Evolutionary conservation across 495 filamentous ascomycete genomes (phyloP), one percentile per base, ranked within the genome.

Genomic region (Sordaria brevicollis): DNA sequence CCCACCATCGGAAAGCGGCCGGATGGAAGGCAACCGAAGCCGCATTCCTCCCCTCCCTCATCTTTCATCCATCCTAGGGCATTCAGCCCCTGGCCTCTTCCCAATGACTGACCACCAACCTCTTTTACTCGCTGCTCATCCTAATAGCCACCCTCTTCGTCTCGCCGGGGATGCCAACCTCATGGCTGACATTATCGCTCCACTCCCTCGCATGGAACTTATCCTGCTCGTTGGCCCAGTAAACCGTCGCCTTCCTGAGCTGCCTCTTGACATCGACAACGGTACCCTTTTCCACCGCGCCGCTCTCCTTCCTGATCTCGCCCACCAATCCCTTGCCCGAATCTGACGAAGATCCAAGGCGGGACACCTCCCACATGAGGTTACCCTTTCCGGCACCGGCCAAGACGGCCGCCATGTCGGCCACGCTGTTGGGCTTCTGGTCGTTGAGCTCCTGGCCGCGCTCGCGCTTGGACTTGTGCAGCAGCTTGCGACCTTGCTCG

Each of bases 401-500:
- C 65, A 98, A 81, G 10, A 96, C 90, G 31, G 88, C 89, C 1
- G 95, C 92, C 31, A 98, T 80, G 79, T 99, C 95, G 34, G 95
- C 95, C 21, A 97, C 83, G 11, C 84, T 85, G 76, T 94, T 96
- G n/a, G 91, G 91, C 79, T 90, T 93, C 83, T 97, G 92, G 83
- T 97, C 84, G 89, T 92, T 93, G 35, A 97, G 78, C 65, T 79
- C 83, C 31, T 82, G 77, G 11, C 87, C 91, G 36, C 91, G 84
- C 73, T 88, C 81, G 74, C 85, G 78, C 72, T 80, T 79, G 78
- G 76, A 76, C 81, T 86, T 76, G 77, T 72, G 66, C 19, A 79
- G 72, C 71, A 86, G 79, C 67, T 83, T 65, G 77, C 79, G 73
- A 86, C 77, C 65, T 86, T 65, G 65, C 62, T 69, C 66, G 43